phyloP scores from a whole-genome alignment of 2,329 filamentous ascomycete genomes.

The Aspergillus jensenii region DNA sequence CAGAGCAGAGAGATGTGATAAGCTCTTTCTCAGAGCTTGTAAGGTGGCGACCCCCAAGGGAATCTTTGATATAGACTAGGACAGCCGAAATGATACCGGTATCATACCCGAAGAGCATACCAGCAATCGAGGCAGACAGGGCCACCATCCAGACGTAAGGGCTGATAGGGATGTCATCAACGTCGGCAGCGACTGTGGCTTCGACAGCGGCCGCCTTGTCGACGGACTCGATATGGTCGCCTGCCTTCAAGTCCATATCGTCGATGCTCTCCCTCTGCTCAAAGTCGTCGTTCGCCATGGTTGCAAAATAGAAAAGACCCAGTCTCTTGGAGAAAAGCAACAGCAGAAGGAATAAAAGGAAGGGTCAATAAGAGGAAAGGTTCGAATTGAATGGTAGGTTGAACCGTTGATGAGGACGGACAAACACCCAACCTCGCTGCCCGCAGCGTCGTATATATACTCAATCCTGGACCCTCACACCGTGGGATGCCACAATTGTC shows the following conservation, averaged over 20 bases:
- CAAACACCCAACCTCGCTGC: background rate
- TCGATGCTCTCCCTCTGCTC: slow-evolving; percentile 5
- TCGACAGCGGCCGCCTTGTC: slow-evolving; percentile 7
- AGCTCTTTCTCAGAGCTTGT: slow-evolving; percentile 50
- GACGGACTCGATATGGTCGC: slow-evolving; percentile 11
- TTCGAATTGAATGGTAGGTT: background rate
- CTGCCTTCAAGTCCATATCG: slow-evolving; percentile 2
- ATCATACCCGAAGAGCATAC: slow-evolving; percentile 45
- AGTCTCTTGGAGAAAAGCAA: background rate
- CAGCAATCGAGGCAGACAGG: slow-evolving; percentile 35
- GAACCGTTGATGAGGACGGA: background rate
- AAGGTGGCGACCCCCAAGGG: slow-evolving; percentile 42
- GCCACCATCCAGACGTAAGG: slow-evolving; percentile 42
- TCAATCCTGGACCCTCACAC: background rate
- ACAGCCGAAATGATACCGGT: slow-evolving; percentile 49
- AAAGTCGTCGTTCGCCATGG: background rate
- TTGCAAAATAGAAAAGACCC: background rate
- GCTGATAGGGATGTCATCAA: slow-evolving; percentile 41
- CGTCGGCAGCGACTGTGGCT: slow-evolving; percentile 4
- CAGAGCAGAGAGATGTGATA: slow-evolving; percentile 53
- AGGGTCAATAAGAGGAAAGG: background rate
- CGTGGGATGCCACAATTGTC: background rate
- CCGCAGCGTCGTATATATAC: slow-evolving; percentile 1
- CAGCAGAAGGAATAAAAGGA: background rate
- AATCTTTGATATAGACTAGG: slow-evolving; percentile 33